Evolutionary conservation across 31 red algal genomes (phyloP).

Genomic region (Endocladia muricata): DNA sequence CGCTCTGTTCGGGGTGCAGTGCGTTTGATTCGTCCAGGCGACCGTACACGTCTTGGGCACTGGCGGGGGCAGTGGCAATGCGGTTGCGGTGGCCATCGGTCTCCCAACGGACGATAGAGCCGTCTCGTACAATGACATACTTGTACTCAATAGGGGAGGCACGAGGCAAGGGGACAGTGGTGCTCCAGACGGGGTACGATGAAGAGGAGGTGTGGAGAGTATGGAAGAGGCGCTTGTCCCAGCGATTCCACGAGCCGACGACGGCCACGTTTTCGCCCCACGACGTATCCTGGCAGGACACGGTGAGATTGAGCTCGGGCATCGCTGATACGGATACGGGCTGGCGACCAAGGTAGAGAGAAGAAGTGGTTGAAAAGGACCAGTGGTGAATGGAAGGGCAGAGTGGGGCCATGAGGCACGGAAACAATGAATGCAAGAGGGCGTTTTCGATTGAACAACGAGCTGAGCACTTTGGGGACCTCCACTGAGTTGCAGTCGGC

Average conservation of each 20-base stretch:
- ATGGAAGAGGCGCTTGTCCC: constrained; percentile 29
- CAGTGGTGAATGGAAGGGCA: background rate
- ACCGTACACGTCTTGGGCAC: constrained; percentile 19
- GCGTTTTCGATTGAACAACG: no score
- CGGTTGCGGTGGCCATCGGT: constrained; percentile 14
- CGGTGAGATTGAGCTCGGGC: background rate
- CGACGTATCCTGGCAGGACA: constrained; percentile 16
- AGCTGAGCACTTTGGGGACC: no score
- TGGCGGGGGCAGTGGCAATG: background rate
- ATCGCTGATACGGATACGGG: background rate
- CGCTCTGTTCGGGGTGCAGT: background rate
- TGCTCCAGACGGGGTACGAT: constrained; percentile 35
- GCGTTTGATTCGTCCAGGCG: background rate
- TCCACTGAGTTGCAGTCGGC: no score
- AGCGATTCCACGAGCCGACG: constrained; percentile 49
- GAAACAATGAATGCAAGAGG: background rate
- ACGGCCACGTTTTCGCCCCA: constrained; percentile 54
- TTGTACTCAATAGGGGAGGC: constrained; percentile 43
- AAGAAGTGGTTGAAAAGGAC: background rate
- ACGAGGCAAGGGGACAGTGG: constrained; percentile 11
- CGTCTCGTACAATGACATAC: constrained; percentile 28
- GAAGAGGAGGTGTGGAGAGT: constrained; percentile 17
- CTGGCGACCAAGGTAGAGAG: background rate
- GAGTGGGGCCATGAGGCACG: background rate
- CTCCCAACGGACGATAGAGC: constrained; percentile 29